Conservation (phyloP, 2,329 filamentous ascomycete genomes). For the Ustulina deusta region DNA sequence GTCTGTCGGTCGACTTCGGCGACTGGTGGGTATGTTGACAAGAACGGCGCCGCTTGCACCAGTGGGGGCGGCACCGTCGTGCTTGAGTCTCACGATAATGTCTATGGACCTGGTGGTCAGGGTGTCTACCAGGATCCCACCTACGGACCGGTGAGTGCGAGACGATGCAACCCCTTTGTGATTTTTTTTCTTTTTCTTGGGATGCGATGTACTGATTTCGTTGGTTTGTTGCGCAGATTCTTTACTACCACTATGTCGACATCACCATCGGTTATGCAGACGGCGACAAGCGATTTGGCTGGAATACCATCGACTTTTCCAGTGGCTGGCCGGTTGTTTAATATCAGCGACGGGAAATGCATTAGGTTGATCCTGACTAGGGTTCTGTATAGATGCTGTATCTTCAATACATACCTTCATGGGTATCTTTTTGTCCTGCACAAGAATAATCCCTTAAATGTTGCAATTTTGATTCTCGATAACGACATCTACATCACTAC, state of each 20-base stretch:
- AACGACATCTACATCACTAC: not conserved
- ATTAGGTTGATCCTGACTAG: not conserved
- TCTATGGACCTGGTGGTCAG: slow-evolving; percentile 76
- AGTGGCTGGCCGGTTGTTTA: slow-evolving; percentile 61
- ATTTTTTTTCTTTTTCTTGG: too few species aligned
- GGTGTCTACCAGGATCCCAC: slow-evolving; percentile 53
- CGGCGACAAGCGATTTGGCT: slow-evolving; percentile 62
- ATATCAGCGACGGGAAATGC: not conserved
- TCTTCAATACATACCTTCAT: not conserved
- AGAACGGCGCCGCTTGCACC: slow-evolving; percentile 44
- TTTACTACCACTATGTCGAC: slow-evolving; percentile 59
- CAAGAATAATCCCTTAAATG: not conserved
- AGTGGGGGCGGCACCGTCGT: slow-evolving; percentile 69
- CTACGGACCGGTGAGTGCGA: slow-evolving; percentile 45
- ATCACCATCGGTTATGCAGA: slow-evolving; percentile 52
- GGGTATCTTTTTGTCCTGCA: not conserved
- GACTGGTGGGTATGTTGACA: slow-evolving; percentile 60
- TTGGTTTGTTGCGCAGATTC: slow-evolving; percentile 51
- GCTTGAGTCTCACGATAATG: slow-evolving; percentile 67
- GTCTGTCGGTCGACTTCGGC: slow-evolving; percentile 67
- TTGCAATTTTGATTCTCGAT: not conserved
- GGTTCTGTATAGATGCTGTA: not conserved
- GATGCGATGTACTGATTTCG: not conserved
- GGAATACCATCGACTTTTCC: slow-evolving; percentile 63
- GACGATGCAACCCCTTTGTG: not conserved